Percentiles rank a stretch among this genome's conserved stretches.
Evolutionary conservation across 495 filamentous ascomycete genomes (phyloP).

Genomic region (Lichenothelia convexa): DNA sequence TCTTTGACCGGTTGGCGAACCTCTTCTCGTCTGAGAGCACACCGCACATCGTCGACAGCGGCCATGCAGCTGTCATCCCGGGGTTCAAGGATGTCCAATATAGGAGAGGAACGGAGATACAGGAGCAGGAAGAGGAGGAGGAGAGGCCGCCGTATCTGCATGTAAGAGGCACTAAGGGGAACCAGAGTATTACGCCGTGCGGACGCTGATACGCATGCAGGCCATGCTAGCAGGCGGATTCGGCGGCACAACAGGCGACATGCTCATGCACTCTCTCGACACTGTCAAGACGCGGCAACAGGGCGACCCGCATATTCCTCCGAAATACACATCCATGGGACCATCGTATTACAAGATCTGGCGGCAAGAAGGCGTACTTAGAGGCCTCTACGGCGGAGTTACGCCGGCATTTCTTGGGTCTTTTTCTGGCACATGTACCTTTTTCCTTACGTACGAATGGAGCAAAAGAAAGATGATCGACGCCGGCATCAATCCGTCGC

Average conservation of each 20-base stretch:
- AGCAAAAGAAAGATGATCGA: conserved; percentile 84
- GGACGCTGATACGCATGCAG: conserved; percentile 24
- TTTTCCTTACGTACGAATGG: conserved; percentile 92
- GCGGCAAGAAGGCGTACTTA: conserved; percentile 71
- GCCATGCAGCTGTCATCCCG: no score
- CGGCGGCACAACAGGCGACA: conserved; percentile 82
- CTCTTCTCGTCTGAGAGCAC: conserved; percentile 9
- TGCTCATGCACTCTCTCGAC: conserved; percentile 97
- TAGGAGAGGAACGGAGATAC: background rate
- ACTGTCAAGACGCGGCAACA: conserved; percentile 99
- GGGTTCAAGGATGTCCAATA: background rate
- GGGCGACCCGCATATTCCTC: conserved; percentile 78
- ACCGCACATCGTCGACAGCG: background rate
- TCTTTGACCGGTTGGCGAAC: conserved; percentile 19
- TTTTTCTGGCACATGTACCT: conserved; percentile 83
- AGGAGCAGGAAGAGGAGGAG: conserved; percentile 13
- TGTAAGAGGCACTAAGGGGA: conserved; percentile 4
- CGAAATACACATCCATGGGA: conserved; percentile 76
- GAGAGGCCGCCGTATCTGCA: conserved; percentile 17
- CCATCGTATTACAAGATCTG: conserved; percentile 83
- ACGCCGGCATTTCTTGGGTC: conserved; percentile 78
- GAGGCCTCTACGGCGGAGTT: conserved; percentile 87
- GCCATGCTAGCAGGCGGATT: conserved; percentile 87
- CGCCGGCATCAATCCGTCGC: conserved; percentile 49
- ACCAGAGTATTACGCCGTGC: conserved; percentile 4